Base-by-base conservation (phyloP, 345 rosid genomes). In the Boechera stricta region DNA sequence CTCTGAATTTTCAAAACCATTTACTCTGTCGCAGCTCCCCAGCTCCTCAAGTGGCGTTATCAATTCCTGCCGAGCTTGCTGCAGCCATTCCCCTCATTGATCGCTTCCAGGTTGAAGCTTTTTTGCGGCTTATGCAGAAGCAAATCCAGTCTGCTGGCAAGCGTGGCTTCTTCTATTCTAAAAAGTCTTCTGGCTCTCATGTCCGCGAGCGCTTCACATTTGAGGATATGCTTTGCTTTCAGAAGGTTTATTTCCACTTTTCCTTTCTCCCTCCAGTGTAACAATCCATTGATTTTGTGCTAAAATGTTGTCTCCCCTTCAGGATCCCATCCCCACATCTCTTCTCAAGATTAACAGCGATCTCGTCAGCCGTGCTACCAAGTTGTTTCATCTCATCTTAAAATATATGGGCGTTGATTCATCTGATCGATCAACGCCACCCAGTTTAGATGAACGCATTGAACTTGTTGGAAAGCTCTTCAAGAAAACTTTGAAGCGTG, bases 321-420 rank as follows among this genome's bases (percentile, higher is more conserved):
- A 95, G 98, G 99, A 95, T 74, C 93, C 98, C 4, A 87, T 95
- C 63, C 99, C 99, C 15, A 95, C 98, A 44, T 95, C 99, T 29
- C 79, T 95, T 28, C 97, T 92, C 64, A 95, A 91, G 86, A 87
- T 91, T 10, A 91, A 85, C 74, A 69, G 89, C 67, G 99, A 95
- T 74, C 84, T 92, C 38, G 87, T 87, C 63, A 86, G 87, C 81
- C 92, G 96, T 61, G 98, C 98, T 9, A 95, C 85, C 7, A 95
- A 95, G 71, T 72, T 92, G 79, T 95, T 95, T 83, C 91, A 88
- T 49, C 80, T 91, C 64, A 91, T 95, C 72, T 77, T 95, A 75
- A 92, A 95, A 84, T 95, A 90, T 75, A 91, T 86, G 88, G 99
- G 97, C 59, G 83, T 92, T 81, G 99, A 95, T 86, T 87, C 98